Base-by-base conservation (phyloP, 1,284 basidiomycete species). In the Pseudomicrostroma phylloplanum region DNA sequence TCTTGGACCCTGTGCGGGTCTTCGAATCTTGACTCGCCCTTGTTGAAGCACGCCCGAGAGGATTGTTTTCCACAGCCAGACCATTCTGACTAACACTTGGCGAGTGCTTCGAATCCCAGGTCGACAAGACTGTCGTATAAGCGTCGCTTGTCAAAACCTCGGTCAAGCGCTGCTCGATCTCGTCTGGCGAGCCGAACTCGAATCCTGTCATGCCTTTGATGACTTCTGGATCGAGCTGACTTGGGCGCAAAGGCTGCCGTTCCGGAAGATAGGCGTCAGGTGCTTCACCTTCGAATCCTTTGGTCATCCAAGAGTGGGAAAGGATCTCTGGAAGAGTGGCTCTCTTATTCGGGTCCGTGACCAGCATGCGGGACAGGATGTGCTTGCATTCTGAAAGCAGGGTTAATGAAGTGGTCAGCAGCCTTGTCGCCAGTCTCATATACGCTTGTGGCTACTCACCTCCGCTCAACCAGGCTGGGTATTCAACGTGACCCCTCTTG, bases 401-500 rank as follows among this genome's bases (percentile, higher is more conserved):
- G 30, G 9, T 36, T 3, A 90, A 77, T 3, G n/a, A 13, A 36
- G 11, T 17, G 19, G 30, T 51, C 6, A 59, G 13, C 46, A 58
- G 42, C 42, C 15, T 56, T n/a, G 12, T n/a, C 23, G 17, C 12
- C n/a, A 25, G 7, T 8, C 15, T 40, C 23, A 15, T 56, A 7
- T 11, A 17, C 13, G 79, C 87, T 72, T 77, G 91, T 90, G 90
- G 30, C 30, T 36, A 36, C 30, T 36, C 30, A 36, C 30, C 30
- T 72, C 89, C 86, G 73, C 90, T 93, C 19, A 98, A 83, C 94
- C 94, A 98, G 9, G 90, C 89, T 0, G 94, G 94, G 77, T 98
- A 98, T 78, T 98, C 94, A 55, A 96, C 93, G 53, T 93, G 82
- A 0, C 96, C 94, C 1, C 92, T 86, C 81, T 98, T 99, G 82